phyloP scores from a whole-genome alignment of 192 early-diverging fungal genomes.

The Phycomyces blakesleeanus region DNA sequence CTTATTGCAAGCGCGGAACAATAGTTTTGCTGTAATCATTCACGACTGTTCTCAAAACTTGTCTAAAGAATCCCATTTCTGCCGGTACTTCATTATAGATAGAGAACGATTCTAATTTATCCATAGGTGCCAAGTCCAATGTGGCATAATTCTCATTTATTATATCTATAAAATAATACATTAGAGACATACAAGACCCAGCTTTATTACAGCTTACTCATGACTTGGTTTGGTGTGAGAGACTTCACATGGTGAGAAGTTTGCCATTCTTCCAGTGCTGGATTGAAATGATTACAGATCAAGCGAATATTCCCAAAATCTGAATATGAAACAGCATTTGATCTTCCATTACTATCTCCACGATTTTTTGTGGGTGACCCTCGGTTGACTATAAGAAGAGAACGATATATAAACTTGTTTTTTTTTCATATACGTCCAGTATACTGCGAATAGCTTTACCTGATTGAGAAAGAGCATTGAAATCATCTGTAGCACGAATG shows the following conservation, averaged over 20 bases:
- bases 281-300: constrained; percentile 33
- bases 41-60: constrained; percentile 21
- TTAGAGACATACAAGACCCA: not conserved
- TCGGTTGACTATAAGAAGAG: not conserved
- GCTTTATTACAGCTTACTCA: constrained; percentile 6
- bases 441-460: constrained; percentile 12
- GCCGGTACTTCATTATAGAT: constrained; percentile 27
- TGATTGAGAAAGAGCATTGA: constrained; percentile 16
- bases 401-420: not conserved
- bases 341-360: not conserved
- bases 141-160: constrained; percentile 33
- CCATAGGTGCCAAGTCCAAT: constrained; percentile 18
- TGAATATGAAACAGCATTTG: not conserved
- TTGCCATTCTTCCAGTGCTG: constrained; percentile 31
- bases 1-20: too few relatives aligned
- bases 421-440: too few relatives aligned
- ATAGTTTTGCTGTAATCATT: constrained; percentile 20
- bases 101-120: constrained; percentile 11
- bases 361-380: not conserved
- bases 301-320: constrained; percentile 25
- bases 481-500: constrained; percentile 34
- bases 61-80: constrained; percentile 36
- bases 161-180: constrained; percentile 10
- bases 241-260: constrained; percentile 18
- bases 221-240: constrained; percentile 28